These are phyloP conservation scores for Eucalyptus paniculata DNA, from an alignment of 345 rosid genomes.

Conservation along the genomic window DNA sequence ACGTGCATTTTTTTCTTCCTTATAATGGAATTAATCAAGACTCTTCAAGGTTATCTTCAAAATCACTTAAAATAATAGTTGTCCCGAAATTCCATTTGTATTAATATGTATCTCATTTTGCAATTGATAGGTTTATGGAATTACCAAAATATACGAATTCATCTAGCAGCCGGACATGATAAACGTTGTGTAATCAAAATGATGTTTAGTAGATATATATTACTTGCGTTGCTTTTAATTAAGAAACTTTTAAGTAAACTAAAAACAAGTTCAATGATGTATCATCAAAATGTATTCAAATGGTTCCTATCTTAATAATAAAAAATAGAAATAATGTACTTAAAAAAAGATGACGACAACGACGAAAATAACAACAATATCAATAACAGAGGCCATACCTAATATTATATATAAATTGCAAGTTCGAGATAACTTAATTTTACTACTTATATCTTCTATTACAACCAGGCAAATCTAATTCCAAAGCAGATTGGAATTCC, in stretches of 20 bases:
- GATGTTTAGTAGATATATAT: no score
- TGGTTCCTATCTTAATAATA: no score
- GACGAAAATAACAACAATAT: accelerated
- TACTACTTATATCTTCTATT: no score
- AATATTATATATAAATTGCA: no score
- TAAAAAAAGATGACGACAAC: accelerated
- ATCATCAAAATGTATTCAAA: no score
- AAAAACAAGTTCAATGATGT: no score
- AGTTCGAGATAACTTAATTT: no score
- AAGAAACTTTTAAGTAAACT: no score
- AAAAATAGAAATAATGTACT: no score
- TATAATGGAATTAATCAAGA: neutral
- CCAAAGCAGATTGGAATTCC: no score
- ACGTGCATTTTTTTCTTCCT: neutral
- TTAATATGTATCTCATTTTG: neutral
- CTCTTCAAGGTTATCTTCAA: neutral
- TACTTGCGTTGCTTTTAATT: no score
- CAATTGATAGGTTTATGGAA: accelerated
- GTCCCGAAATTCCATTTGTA: accelerated
- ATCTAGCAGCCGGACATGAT: neutral
- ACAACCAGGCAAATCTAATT: accelerated
- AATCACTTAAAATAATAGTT: neutral
- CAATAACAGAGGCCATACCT: accelerated
- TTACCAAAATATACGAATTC: neutral
- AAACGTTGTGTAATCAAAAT: no score